phyloP scores from a whole-genome alignment of 2,329 filamentous ascomycete genomes.

The Pseudogymnoascus sp. region DNA sequence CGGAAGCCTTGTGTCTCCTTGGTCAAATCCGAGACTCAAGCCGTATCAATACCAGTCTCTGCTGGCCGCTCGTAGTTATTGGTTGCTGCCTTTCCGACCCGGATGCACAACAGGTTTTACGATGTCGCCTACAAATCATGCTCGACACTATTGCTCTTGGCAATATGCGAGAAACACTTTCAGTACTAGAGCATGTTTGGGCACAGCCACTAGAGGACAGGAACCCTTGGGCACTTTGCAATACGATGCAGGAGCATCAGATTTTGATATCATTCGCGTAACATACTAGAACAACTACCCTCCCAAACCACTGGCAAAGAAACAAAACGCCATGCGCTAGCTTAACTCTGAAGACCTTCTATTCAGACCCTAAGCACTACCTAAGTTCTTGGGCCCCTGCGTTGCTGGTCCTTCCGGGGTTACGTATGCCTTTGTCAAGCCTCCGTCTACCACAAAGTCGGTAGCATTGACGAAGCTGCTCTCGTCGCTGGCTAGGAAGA shows the following conservation, averaged over 20 bases:
- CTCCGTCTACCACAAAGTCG: slow-evolving; percentile 92
- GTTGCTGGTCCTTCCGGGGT: slow-evolving; percentile 54
- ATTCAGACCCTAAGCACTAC: slow-evolving; percentile 25
- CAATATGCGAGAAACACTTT: slow-evolving; percentile 37
- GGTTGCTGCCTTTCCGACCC: slow-evolving; percentile 30
- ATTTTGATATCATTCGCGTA: slow-evolving; percentile 42
- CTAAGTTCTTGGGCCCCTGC: slow-evolving; percentile 40
- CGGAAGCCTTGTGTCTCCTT: slow-evolving; percentile 26
- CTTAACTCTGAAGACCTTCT: not conserved
- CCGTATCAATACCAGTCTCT: slow-evolving; percentile 34
- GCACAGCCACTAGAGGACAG: slow-evolving; percentile 25
- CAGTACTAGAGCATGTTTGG: slow-evolving; percentile 37
- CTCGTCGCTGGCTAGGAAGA: slow-evolving; percentile 68
- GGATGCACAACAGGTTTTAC: slow-evolving; percentile 30
- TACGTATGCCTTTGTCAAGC: slow-evolving; percentile 87
- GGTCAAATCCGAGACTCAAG: slow-evolving; percentile 27
- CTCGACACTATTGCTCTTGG: slow-evolving; percentile 34
- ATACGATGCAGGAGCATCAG: slow-evolving; percentile 37
- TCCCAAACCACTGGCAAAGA: not conserved
- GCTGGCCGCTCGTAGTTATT: slow-evolving; percentile 33
- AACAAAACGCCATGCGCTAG: not conserved
- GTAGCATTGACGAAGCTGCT: slow-evolving; percentile 64
- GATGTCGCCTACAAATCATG: slow-evolving; percentile 29
- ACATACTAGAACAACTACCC: slow-evolving; percentile 15
- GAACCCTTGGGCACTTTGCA: slow-evolving; percentile 37